Evolutionary conservation across 345 rosid genomes (phyloP).

Genomic region (Ceriops decandra): DNA sequence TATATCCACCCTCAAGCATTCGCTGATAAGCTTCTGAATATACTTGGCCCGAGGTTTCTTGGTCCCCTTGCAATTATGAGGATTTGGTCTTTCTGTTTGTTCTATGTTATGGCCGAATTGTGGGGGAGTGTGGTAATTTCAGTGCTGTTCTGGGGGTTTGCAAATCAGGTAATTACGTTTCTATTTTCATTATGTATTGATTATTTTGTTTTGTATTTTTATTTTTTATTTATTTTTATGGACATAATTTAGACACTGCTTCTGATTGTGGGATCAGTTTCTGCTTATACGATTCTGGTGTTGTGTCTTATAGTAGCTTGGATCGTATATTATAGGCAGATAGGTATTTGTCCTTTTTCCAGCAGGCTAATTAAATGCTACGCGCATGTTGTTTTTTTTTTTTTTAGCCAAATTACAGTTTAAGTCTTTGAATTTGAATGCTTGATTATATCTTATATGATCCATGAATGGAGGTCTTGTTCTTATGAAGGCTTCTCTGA

Average conservation of each 20-base stretch:
- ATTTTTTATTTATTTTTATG: neutral
- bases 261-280: too few species aligned
- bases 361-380: too few species aligned
- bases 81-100: constrained; percentile 96
- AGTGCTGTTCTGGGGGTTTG: constrained; percentile 97
- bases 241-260: neutral
- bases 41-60: constrained; percentile 85
- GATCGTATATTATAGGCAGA: too few species aligned
- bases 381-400: too few species aligned
- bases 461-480: neutral
- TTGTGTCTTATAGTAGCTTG: too few species aligned
- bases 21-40: constrained; percentile 68
- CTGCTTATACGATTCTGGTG: too few species aligned
- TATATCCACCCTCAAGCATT: constrained; percentile 77
- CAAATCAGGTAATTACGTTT: constrained; percentile 71
- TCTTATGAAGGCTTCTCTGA: neutral
- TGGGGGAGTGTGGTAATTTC: constrained; percentile 98
- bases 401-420: too few species aligned
- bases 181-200: constrained; percentile 5
- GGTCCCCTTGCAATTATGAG: constrained; percentile 95
- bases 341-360: too few species aligned
- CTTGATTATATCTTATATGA: neutral
- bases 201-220: neutral
- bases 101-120: constrained; percentile 98
- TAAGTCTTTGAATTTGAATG: too few species aligned